phyloP scores from a whole-genome alignment of 1,284 basidiomycete genomes.

The Ganoderma meredithae region DNA sequence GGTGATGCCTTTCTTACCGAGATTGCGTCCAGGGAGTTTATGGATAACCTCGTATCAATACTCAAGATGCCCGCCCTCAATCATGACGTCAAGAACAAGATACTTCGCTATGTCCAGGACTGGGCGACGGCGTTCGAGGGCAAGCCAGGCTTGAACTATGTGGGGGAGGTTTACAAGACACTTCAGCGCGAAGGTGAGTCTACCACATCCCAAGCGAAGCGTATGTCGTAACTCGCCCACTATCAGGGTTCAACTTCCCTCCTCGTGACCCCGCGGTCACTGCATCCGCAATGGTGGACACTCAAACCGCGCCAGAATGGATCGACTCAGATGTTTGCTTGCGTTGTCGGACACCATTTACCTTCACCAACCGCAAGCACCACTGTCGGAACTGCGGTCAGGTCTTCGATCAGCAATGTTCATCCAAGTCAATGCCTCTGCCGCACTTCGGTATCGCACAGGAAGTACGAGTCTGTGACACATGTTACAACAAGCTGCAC shows the following conservation, averaged over 20 bases:
- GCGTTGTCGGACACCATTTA: slow-evolving; percentile 91
- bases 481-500: slow-evolving; percentile 80
- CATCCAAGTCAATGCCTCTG: slow-evolving; percentile 83
- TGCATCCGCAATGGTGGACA: slow-evolving; percentile 87
- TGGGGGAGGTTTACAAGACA: slow-evolving; percentile 83
- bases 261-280: slow-evolving; percentile 75
- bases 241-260: slow-evolving; percentile 81
- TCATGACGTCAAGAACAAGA: slow-evolving; percentile 85
- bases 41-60: slow-evolving; percentile 90
- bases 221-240: slow-evolving; percentile 12
- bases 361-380: slow-evolving; percentile 97
- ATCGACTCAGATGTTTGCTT: slow-evolving; percentile 96
- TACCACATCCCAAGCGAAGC: neutral
- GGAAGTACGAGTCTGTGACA: slow-evolving; percentile 94
- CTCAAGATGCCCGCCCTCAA: slow-evolving; percentile 79
- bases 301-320: slow-evolving; percentile 93
- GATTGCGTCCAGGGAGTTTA: slow-evolving; percentile 89
- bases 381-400: slow-evolving; percentile 99
- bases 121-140: slow-evolving; percentile 94
- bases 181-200: slow-evolving; percentile 74
- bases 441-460: slow-evolving; percentile 96
- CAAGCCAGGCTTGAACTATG: slow-evolving; percentile 78
- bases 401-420: slow-evolving; percentile 96
- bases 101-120: slow-evolving; percentile 85
- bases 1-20: slow-evolving; percentile 92